These are phyloP conservation scores for Nicotiana sylvestris DNA, from an alignment of 257 asterid species.

Conservation along the genomic window DNA sequence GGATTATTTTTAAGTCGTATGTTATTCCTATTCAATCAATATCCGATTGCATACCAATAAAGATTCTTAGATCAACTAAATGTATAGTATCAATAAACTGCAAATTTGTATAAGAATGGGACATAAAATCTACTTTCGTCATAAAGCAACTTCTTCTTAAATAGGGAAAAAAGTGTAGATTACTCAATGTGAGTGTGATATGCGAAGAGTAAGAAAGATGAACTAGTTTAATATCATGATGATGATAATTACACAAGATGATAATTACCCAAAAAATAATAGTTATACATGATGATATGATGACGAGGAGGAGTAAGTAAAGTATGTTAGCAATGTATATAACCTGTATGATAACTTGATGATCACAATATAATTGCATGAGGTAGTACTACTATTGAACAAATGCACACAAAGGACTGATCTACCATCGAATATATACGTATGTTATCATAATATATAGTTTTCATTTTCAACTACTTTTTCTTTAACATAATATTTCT, in stretches of 20 bases:
- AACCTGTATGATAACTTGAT: no score
- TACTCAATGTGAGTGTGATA: not conserved
- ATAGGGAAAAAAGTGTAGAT: not conserved
- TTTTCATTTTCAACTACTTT: no score
- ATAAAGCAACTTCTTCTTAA: not conserved
- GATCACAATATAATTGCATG: no score
- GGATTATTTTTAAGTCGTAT: not conserved
- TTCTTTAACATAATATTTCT: no score
- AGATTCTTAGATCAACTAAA: not conserved
- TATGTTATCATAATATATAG: no score
- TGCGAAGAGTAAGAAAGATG: conserved; percentile 1
- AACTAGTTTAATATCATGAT: not conserved
- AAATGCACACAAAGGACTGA: no score
- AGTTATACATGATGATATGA: not conserved
- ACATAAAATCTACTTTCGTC: not conserved
- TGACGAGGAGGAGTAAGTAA: not conserved
- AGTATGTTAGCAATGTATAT: not conserved
- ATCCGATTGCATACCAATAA: not conserved
- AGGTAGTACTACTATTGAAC: no score
- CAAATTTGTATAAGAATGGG: not conserved
- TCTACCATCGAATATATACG: no score
- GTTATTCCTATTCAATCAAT: not conserved
- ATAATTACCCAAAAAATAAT: not conserved
- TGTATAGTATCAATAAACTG: not conserved
- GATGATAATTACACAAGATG: not conserved